phyloP scores from a whole-genome alignment of 2,329 filamentous ascomycete species.

The Chalara sp. region DNA sequence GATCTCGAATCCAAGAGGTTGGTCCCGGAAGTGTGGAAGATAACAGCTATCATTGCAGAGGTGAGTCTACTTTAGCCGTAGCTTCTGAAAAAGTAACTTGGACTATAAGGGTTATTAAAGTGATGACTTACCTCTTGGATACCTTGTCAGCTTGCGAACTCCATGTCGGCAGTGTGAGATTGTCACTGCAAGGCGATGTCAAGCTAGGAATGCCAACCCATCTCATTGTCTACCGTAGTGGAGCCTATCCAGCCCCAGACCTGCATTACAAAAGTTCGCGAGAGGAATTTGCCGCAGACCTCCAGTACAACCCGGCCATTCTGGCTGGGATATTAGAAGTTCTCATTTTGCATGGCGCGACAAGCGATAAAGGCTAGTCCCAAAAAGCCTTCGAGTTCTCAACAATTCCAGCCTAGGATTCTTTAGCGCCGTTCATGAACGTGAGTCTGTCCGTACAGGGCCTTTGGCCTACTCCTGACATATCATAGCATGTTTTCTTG shows the following conservation, averaged over 20 bases:
- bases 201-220: conserved; percentile 9
- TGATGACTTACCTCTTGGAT: conserved; percentile 13
- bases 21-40: conserved; percentile 12
- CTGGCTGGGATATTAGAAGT: conserved; percentile 12
- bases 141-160: conserved; percentile 4
- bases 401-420: conserved; percentile 7
- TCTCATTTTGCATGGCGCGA: conserved; percentile 8
- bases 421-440: conserved; percentile 8
- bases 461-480: conserved; percentile 3
- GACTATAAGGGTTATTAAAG: conserved; percentile 11
- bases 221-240: not conserved
- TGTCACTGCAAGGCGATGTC: conserved; percentile 12
- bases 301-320: conserved; percentile 8
- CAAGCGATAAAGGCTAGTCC: conserved; percentile 8
- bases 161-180: conserved; percentile 9
- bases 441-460: conserved; percentile 4
- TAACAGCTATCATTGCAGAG: conserved; percentile 13
- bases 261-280: conserved; percentile 8
- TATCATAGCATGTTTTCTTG: conserved; percentile 10
- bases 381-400: conserved; percentile 11
- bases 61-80: conserved; percentile 1
- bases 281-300: conserved; percentile 3
- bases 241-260: conserved; percentile 9
- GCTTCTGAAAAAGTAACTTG: not conserved
- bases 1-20: conserved; percentile 11